Base-by-base conservation (phyloP, 1,284 basidiomycete genomes). In the Rhodotorula sp. region DNA sequence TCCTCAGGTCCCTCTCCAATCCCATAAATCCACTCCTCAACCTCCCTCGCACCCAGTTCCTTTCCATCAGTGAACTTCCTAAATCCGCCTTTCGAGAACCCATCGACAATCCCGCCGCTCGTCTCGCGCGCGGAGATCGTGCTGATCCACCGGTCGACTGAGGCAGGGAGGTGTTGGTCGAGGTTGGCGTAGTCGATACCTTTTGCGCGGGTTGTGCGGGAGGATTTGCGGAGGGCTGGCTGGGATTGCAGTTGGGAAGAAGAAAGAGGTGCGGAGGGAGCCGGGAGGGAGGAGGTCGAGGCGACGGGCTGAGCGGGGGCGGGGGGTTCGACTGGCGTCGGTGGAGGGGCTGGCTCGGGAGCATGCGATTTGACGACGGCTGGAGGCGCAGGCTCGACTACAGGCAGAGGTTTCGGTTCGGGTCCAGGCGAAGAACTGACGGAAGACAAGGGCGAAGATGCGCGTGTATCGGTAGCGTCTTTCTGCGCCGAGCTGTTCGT, bases 121-220 rank as follows among this genome's bases (percentile, higher is more conserved):
- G 22, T 59, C 22, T 70, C 75, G 78, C 88, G 89, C 49, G 84
- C 84, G 75, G 89, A 85, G 75, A 91, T 83, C 77, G 90, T 84
- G 29, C 84, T 83, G 60, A 86, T 64, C 87, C 89, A 92, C 65
- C 87, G 84, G 64, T 83, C 85, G 2, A 88, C 85, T 76, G 89
- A 88, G 32, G 86, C 64, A 44, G 75, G 66, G 13, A 78, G 65
- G 27, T 79, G 79, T 10, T 70, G 68, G 74, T 89, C 85, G 63
- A 91, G 79, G 74, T 86, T 90, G 4, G 88, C 89, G 78, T 92
- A 92, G 81, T 91, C 89, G 39, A 86, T 85, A 68, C 87, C 84
- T 5, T 84, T 83, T 61, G 63, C 36, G 36, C 62, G 57, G 1
- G 68, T 61, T 1, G 71, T 44, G 15, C 73, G 67, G 2, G 54